These are phyloP conservation scores for Sporisorium scitamineum DNA, from an alignment of 1,284 basidiomycete genomes.

Conservation along the genomic window DNA sequence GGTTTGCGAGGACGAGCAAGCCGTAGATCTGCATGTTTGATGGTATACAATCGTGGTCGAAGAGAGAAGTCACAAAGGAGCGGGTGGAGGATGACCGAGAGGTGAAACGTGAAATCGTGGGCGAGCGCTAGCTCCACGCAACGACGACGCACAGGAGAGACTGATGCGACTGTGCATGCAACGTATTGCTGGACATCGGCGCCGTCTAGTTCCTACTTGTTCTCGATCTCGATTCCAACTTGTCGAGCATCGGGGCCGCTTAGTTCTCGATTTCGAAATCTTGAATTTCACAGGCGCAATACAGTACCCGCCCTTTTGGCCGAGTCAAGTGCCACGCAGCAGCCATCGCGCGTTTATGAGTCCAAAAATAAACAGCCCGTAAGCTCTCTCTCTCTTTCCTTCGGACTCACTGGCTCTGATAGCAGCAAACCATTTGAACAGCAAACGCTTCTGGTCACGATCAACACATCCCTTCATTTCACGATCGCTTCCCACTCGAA, in stretches of 20 bases:
- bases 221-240: too few relatives aligned
- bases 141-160: neutral
- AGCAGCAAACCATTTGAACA: too few relatives aligned
- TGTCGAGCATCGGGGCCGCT: too few relatives aligned
- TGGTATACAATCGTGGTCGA: neutral
- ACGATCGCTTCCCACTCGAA: neutral
- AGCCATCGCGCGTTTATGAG: neutral
- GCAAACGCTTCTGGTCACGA: neutral
- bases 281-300: neutral
- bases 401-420: too few relatives aligned
- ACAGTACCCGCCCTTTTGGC: neutral
- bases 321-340: neutral
- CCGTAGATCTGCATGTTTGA: constrained; percentile 50
- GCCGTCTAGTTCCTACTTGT: too few relatives aligned
- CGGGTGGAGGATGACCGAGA: neutral
- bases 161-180: constrained; percentile 7
- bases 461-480: neutral
- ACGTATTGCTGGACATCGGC: too few relatives aligned
- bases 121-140: neutral
- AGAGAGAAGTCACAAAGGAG: constrained; percentile 5
- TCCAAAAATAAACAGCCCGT: neutral
- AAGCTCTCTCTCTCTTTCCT: neutral
- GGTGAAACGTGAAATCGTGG: neutral
- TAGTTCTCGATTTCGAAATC: too few relatives aligned
- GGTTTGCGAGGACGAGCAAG: constrained; percentile 64